Evolutionary conservation across 108 stramenopile species (phyloP).

Genomic region (Chaetoceros muelleri): DNA sequence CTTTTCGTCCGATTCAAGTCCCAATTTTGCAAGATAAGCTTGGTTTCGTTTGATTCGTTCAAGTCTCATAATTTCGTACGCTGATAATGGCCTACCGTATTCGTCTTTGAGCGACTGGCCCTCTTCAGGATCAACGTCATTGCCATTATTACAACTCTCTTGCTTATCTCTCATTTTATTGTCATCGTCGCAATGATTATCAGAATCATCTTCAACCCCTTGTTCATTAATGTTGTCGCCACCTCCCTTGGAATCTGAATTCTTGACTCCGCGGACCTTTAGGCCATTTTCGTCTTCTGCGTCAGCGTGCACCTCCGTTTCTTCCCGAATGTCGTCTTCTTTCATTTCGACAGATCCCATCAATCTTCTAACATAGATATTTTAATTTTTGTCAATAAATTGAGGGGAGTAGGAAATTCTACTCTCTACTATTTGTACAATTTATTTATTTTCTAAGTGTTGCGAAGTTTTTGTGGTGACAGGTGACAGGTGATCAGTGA

Average conservation of each 20-base stretch:
- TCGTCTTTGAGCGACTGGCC: background rate
- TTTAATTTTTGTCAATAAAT: no score
- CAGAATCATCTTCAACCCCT: background rate
- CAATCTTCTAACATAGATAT: no score
- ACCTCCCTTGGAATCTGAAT: background rate
- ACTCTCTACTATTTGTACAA: no score
- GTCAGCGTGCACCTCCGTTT: background rate
- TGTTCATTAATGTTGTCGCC: background rate
- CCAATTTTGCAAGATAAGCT: constrained; percentile 40
- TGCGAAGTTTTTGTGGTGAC: no score
- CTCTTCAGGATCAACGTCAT: constrained; percentile 4
- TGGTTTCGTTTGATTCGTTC: constrained; percentile 64
- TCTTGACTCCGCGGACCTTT: constrained; percentile 1
- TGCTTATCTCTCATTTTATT: background rate
- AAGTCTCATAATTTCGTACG: constrained; percentile 55
- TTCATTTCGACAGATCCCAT: constrained; percentile 5
- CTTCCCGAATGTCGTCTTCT: background rate
- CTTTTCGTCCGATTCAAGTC: constrained; percentile 39
- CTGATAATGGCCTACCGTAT: constrained; percentile 29
- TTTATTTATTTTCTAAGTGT: no score
- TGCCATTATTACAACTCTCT: background rate
- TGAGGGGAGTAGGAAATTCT: no score
- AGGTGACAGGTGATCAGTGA: no score
- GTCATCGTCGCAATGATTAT: background rate
- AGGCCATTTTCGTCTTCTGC: constrained; percentile 3